phyloP scores from a whole-genome alignment of 352 stramenopile genomes.

The Globisporangium uncinulatum region DNA sequence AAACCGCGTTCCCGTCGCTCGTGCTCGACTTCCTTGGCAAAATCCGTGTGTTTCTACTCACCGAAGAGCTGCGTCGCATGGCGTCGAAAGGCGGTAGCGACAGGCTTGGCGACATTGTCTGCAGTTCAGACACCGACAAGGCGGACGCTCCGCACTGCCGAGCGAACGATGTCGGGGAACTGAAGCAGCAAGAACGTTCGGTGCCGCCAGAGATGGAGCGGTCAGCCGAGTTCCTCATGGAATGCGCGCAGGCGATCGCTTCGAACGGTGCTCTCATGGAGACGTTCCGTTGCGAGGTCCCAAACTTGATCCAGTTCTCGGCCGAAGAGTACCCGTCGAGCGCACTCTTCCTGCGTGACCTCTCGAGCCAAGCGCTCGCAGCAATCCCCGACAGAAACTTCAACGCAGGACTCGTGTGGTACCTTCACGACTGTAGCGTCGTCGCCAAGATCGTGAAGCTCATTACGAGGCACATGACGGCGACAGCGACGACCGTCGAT shows the following conservation, averaged over 20 bases:
- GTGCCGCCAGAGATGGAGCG: constrained; percentile 21
- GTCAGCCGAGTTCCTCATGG: constrained; percentile 50
- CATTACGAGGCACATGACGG: constrained; percentile 32
- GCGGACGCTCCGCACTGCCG: no score
- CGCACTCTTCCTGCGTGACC: constrained; percentile 41
- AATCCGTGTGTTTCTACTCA: constrained; percentile 37
- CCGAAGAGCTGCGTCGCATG: constrained; percentile 36
- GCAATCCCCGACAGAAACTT: constrained; percentile 55
- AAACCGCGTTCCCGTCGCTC: constrained; percentile 63
- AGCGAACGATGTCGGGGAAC: background rate
- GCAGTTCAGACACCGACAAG: no score
- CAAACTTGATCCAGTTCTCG: constrained; percentile 54
- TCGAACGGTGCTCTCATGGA: constrained; percentile 49
- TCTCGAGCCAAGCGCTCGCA: constrained; percentile 34
- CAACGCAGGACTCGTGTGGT: constrained; percentile 68
- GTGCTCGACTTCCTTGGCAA: constrained; percentile 61
- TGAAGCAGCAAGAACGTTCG: background rate
- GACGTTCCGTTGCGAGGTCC: constrained; percentile 61
- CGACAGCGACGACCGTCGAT: constrained; percentile 21
- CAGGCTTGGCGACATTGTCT: background rate
- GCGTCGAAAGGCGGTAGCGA: background rate
- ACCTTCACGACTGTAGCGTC: constrained; percentile 60
- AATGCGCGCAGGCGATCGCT: constrained; percentile 49
- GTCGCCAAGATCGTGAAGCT: constrained; percentile 40
- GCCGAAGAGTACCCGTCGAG: constrained; percentile 56